Base-by-base conservation (phyloP, 179 eudicot genomes). In the Dionaea muscipula region DNA sequence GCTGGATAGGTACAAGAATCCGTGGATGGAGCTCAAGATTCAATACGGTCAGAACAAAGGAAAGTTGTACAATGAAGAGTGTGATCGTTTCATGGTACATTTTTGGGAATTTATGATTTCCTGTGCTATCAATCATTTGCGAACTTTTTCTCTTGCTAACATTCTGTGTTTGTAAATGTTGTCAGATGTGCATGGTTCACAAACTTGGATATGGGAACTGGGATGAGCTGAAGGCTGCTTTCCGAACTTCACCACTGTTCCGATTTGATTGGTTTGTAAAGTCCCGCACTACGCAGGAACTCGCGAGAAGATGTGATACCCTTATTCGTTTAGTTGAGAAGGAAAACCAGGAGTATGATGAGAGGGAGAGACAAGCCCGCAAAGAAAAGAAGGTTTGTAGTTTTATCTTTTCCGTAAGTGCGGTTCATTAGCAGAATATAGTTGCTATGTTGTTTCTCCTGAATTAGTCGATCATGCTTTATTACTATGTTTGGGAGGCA, bases 1-100 rank as follows among this genome's bases (percentile, higher is more conserved):
- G 58, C 65, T 91, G 74, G 94, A 85, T 60, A 79, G 98, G 24
- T 91, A 91, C 66, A 87, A 84, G 81, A 88, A 91, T 66, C 98
- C 98, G 17, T 91, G 98, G 98, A 66, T 91, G 65, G 98, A 91
- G 68, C 65, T 91, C 57, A 84, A 84, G 75, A 84, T 91, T 61
- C 98, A 91, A 72, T 91, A 91, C 63, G 98, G 98, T 58, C 98
- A 91, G 73, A 91, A 91, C 75, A 91, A 91, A 72, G 98, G 98
- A 68, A 91, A 91, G 78, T 66, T 91, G 58, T 91, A 81, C 72
- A 91, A 84, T 70, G 96, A 91, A 78, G 96, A 91, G 68, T 91
- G 98, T 67, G 98, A 91, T 49, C 94, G 98, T 38, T 91, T 88
- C 81, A 93, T 93, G 96, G 99, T 88, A 64, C n/a, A n/a, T n/a